Evolutionary conservation across 805 yeast species (phyloP), one percentile per base, ranked within the genome.

Genomic region (Helenozyma baotianmanensis): DNA sequence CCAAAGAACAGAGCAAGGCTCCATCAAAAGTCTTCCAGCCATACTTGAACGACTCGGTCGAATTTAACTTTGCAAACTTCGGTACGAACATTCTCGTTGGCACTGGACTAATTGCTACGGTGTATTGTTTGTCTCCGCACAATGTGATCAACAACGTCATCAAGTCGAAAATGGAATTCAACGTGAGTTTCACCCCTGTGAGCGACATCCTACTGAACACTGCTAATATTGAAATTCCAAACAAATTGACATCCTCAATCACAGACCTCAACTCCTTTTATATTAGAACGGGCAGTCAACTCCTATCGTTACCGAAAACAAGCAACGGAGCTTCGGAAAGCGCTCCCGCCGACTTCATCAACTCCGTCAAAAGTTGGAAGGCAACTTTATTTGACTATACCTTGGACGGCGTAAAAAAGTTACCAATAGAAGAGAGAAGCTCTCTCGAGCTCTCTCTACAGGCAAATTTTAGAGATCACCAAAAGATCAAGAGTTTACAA

Each of bases 61-160:
- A 54, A 22, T 66, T 64, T 2, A 43, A 45, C 16, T 48, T 60
- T 16, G 39, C 21, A 2, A 25, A 36, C 9, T 42, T 39, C 17
- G 46, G 44, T 10, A 22, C 26, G n/a, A 14, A 29, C 8, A 27
- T 36, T 4, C 16, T 41, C 24, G 14, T 27, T 7, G 14, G 23
- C 19, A 38, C 32, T 12, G 43, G 41, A 4, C 21, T 23, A 4
- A 23, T 36, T 17, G 43, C 34, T n/a, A 34, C 35, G 14, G 38
- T 30, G 7, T 33, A 43, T 39, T 31, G 33, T 21, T 16, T 41
- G 28, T 15, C 40, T 9, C 43, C 46, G 6, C 30, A 21, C 13
- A 28, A 42, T 15, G 25, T 36, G 6, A 29, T 54, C 8, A 52
- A 48, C 23, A 55, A 50, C 24, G 62, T 59, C 3, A 43, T 44